These are phyloP conservation scores for Cryptosporidium felis DNA, from an alignment of 169 alveolate genomes.

Conservation along the genomic window DNA sequence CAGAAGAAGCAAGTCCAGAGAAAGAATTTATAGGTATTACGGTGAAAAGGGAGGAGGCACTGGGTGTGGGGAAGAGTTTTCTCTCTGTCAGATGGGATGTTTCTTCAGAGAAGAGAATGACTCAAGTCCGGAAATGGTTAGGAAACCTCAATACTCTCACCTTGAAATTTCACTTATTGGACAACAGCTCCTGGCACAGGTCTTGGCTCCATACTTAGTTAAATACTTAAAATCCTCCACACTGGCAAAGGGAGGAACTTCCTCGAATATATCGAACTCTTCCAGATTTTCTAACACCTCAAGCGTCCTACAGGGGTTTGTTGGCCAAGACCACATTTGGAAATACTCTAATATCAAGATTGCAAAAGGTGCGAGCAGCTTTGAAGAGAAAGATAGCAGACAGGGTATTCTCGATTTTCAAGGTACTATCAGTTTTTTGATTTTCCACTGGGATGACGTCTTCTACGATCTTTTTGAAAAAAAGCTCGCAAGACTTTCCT, in stretches of 20 bases:
- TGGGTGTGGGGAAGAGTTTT: not conserved
- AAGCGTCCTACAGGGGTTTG: conserved; percentile 35
- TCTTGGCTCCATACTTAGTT: conserved; percentile 55
- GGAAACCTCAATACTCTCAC: not conserved
- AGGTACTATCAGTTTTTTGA: conserved; percentile 39
- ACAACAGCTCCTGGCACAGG: conserved; percentile 39
- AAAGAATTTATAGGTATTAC: not conserved
- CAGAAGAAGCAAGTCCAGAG: conserved; percentile 5
- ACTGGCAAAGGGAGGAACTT: not conserved
- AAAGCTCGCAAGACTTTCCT: conserved; percentile 1
- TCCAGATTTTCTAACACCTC: conserved; percentile 43
- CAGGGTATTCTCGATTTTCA: conserved; percentile 51
- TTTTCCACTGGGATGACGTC: conserved; percentile 63
- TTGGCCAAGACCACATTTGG: conserved; percentile 58
- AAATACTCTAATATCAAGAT: conserved; percentile 2
- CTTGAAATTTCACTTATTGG: conserved; percentile 27
- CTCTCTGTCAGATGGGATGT: not conserved
- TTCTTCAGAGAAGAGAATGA: not conserved
- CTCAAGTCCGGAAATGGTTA: no score
- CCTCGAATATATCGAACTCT: conserved; percentile 38
- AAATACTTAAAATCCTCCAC: conserved; percentile 38
- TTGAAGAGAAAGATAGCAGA: not conserved
- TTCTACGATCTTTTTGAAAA: conserved; percentile 22
- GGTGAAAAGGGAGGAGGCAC: not conserved
- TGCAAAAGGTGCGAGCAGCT: not conserved